Base-by-base conservation (phyloP, 2,329 filamentous ascomycete species). In the Coniella vitis region DNA sequence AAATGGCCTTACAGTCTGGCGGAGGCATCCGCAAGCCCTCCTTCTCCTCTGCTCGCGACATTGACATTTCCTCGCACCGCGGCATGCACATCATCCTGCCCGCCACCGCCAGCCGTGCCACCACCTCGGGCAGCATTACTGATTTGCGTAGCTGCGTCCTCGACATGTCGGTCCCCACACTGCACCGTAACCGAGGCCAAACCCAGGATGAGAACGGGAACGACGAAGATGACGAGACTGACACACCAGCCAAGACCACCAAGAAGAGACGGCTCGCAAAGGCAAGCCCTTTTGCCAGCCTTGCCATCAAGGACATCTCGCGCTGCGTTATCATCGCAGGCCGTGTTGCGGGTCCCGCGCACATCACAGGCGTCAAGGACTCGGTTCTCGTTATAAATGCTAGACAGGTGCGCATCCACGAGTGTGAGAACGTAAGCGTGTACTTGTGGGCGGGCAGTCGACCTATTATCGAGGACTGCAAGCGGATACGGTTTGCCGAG, bases 391-490 rank as follows among this genome's bases (percentile, higher is more conserved):
- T 96, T 0, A 81, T 95, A 3, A 75, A 80, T 7, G 86, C 87
- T 45, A 78, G 86, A n/a, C 93, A 98, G 65, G 89, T 95, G 59
- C 80, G 93, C 19, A 91, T 98, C 71, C 93, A 98, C 63, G 86
- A 91, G 56, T 94, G 88, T 61, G 74, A 71, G 38, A 78, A 90
- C 53, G 86, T 94, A 32, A 81, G 88, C 56, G 75, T 98, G 10
- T 97, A 97, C 63, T 72, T 98, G 51, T 78, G 84, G 56, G 90
- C 87, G 61, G 73, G 75, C 1, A 93, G 87, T 59, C 82, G 90
- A 54, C 93, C 93, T 0, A 96, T 98, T 58, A 95, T 98, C 55
- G 93, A 98, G 66, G 85, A 93, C 56, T 97, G 91, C 63, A 75
- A 69, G 20, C 76, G 74, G 13, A 79, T 98, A 62, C 76, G 84